Conservation (phyloP, 164 flowering plant genomes). For the Cinnamomum micranthum region DNA sequence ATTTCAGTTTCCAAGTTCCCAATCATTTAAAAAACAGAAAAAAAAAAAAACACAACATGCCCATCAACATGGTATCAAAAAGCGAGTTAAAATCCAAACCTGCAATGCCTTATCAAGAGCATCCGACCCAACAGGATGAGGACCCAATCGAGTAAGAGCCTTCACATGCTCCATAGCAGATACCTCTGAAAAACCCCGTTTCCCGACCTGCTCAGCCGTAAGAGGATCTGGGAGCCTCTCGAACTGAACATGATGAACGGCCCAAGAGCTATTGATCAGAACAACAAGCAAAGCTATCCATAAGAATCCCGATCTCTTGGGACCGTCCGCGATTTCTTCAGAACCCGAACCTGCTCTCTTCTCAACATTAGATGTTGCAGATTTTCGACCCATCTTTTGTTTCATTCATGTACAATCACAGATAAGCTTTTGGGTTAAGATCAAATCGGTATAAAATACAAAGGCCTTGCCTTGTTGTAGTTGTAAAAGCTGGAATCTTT, state of each 20-base stretch:
- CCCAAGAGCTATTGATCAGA: conserved; percentile 44
- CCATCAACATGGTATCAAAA: too few relatives aligned
- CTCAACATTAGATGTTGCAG: conserved; percentile 7
- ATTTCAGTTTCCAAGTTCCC: background rate
- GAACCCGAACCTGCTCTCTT: background rate
- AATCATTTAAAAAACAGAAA: too few relatives aligned
- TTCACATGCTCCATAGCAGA: conserved; percentile 73
- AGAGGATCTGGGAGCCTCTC: conserved; percentile 61
- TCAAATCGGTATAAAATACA: background rate
- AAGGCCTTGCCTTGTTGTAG: too few relatives aligned
- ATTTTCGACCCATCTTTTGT: conserved; percentile 7
- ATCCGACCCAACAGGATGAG: conserved; percentile 87
- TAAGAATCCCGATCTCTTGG: conserved; percentile 44
- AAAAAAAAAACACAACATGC: background rate
- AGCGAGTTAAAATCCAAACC: conserved; percentile 31
- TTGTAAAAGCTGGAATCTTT: too few relatives aligned
- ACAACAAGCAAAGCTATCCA: conserved; percentile 45
- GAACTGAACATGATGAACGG: conserved; percentile 61
- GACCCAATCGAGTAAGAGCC: conserved; percentile 69
- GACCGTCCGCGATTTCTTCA: background rate
- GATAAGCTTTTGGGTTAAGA: background rate
- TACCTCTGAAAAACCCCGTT: conserved; percentile 80
- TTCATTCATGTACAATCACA: conserved; percentile 8
- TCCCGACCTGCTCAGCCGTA: conserved; percentile 60
- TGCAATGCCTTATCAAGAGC: conserved; percentile 69